Percentiles rank a stretch among this genome's conserved stretches.
Evolutionary conservation across 2,329 filamentous ascomycete species (phyloP).

Genomic region (Blumeriella jaapii): DNA sequence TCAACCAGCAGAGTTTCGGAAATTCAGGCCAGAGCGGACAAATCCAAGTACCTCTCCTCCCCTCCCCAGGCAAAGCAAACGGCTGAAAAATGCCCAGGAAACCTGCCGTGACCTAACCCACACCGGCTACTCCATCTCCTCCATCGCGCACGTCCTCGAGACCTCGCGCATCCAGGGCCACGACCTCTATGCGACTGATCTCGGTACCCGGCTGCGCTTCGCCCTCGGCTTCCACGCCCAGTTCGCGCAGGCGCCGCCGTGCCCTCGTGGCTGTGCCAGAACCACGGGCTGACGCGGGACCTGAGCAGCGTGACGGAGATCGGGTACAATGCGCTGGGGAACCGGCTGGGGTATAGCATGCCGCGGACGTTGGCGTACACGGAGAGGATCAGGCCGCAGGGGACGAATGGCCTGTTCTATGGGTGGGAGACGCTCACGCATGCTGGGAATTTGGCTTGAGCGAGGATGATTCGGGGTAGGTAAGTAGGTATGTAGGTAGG

Average conservation of each 20-base stretch:
- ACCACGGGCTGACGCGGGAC: slow-evolving; percentile 9
- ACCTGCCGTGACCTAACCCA: slow-evolving; percentile 25
- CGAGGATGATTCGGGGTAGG: too few relatives aligned
- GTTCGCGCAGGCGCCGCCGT: slow-evolving; percentile 3
- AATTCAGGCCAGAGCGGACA: slow-evolving; percentile 9
- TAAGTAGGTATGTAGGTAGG: too few relatives aligned
- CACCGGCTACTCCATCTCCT: slow-evolving; percentile 21
- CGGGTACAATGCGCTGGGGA: slow-evolving; percentile 21
- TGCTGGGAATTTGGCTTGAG: slow-evolving; percentile 5
- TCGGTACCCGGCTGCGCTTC: slow-evolving; percentile 17
- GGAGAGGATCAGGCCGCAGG: slow-evolving; percentile 5
- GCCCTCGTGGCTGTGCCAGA: slow-evolving; percentile 13
- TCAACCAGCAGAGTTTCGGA: slow-evolving; percentile 8
- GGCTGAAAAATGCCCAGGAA: slow-evolving; percentile 11
- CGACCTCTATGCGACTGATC: slow-evolving; percentile 18
- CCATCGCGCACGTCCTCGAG: slow-evolving; percentile 24
- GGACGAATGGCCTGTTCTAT: slow-evolving; percentile 9
- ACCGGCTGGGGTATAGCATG: slow-evolving; percentile 17
- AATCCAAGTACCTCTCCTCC: slow-evolving; percentile 6
- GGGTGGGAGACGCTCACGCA: slow-evolving; percentile 12
- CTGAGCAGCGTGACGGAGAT: slow-evolving; percentile 20
- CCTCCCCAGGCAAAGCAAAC: background rate
- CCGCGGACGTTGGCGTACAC: slow-evolving; percentile 17
- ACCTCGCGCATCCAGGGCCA: slow-evolving; percentile 23
- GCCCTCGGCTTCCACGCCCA: slow-evolving; percentile 20